Evolutionary conservation across 805 yeast genomes (phyloP).

Genomic region (Wickerhamomyces chambardii): DNA sequence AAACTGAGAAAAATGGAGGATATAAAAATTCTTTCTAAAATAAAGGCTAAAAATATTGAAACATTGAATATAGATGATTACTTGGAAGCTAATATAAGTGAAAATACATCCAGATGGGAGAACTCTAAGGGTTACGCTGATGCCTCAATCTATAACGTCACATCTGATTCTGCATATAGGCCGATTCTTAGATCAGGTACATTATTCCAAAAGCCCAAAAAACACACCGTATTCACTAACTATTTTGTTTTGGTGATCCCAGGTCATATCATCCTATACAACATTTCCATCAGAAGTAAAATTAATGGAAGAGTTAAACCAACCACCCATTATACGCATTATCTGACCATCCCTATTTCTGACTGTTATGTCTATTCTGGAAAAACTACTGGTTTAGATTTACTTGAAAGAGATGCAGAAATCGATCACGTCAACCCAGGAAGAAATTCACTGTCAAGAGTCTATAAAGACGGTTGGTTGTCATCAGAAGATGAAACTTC

Average conservation of each 20-base stretch:
- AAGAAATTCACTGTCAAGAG: constrained; percentile 52
- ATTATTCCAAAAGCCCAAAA: constrained; percentile 60
- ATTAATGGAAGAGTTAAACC: constrained; percentile 34
- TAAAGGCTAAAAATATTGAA: constrained; percentile 36
- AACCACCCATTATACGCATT: constrained; percentile 40
- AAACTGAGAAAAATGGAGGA: constrained; percentile 31
- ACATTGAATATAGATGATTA: constrained; percentile 43
- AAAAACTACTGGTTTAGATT: constrained; percentile 43
- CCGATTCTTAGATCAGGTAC: constrained; percentile 57
- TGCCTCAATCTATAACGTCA: constrained; percentile 42
- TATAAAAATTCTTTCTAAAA: constrained; percentile 20
- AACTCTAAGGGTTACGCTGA: constrained; percentile 44
- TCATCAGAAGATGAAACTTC: constrained; percentile 70
- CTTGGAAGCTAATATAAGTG: constrained; percentile 44
- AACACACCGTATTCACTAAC: constrained; percentile 56
- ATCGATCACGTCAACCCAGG: constrained; percentile 44
- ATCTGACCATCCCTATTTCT: constrained; percentile 50
- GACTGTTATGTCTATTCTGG: constrained; percentile 77
- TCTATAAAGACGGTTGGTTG: constrained; percentile 78
- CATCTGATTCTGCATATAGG: constrained; percentile 48
- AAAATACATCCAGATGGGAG: constrained; percentile 42
- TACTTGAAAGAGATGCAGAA: constrained; percentile 36
- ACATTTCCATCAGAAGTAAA: constrained; percentile 34
- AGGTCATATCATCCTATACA: constrained; percentile 54
- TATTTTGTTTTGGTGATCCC: constrained; percentile 61